Conservation (phyloP, 2,329 filamentous ascomycete species). For the Penicillium polonicum region DNA sequence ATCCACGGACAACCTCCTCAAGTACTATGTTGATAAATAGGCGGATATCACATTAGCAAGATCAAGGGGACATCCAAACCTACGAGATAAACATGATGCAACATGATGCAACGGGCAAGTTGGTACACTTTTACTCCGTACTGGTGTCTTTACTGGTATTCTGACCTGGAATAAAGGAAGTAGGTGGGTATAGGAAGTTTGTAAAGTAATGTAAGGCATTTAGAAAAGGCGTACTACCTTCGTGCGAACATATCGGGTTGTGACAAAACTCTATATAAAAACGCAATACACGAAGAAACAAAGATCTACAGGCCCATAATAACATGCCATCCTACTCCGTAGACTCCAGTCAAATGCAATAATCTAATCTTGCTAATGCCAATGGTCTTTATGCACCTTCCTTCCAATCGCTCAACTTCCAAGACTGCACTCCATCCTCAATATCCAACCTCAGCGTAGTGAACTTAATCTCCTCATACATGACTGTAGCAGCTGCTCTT, state of each 20-base stretch:
- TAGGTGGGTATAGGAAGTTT: not conserved
- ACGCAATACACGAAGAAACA: no score
- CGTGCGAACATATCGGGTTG: not conserved
- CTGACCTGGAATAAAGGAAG: no score
- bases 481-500: slow-evolving; percentile 47
- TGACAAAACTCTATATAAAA: not conserved
- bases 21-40: no score
- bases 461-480: slow-evolving; percentile 66
- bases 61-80: no score
- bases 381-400: slow-evolving; percentile 13
- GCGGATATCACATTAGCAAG: no score
- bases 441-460: slow-evolving; percentile 65
- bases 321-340: not conserved
- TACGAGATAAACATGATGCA: no score
- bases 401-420: slow-evolving; percentile 63
- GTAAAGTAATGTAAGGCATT: not conserved
- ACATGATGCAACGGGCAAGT: no score
- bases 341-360: not conserved
- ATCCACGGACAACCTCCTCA: no score
- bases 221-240: not conserved
- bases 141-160: no score
- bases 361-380: not conserved
- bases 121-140: no score
- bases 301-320: not conserved
- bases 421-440: slow-evolving; percentile 61